phyloP scores from a whole-genome alignment of 768 basidiomycete species.

The Lenzites betulinus region DNA sequence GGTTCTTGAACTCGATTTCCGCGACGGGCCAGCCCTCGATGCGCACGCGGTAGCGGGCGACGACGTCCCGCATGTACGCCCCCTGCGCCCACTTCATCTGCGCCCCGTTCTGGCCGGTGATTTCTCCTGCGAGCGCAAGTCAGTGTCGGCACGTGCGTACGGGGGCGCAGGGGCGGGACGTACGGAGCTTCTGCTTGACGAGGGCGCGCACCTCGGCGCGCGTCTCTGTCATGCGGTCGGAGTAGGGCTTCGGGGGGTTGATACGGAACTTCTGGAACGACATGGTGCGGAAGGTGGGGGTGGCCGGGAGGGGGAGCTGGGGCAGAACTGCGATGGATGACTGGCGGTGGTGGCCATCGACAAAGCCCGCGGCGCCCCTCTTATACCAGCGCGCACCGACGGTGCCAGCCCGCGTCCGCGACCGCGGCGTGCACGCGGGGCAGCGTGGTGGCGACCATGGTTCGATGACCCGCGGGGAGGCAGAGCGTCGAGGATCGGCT shows the following conservation, averaged over 20 bases:
- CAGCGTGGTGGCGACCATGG: conserved; percentile 1
- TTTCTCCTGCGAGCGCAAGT: conserved; percentile 19
- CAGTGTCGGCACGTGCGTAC: neutral
- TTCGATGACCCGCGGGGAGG: neutral
- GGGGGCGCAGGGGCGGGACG: neutral
- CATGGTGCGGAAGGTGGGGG: neutral
- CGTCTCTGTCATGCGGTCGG: conserved; percentile 33
- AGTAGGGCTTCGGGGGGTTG: conserved; percentile 28
- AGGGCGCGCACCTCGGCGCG: conserved; percentile 29
- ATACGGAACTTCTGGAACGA: conserved; percentile 29
- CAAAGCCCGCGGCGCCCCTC: too few relatives aligned
- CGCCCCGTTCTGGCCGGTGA: conserved; percentile 29
- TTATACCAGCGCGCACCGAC: conserved; percentile 7
- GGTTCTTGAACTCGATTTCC: conserved; percentile 33
- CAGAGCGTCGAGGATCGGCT: conserved; percentile 13
- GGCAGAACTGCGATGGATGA: neutral
- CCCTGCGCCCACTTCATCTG: conserved; percentile 28
- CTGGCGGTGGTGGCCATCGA: neutral
- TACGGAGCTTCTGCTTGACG: conserved; percentile 29
- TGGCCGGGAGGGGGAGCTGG: neutral
- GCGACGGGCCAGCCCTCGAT: conserved; percentile 32
- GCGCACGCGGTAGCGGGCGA: conserved; percentile 30
- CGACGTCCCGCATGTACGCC: conserved; percentile 31
- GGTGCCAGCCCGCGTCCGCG: neutral
- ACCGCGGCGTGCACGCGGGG: neutral